Evolutionary conservation across 768 basidiomycete genomes (phyloP), one percentile per base, ranked within the genome.

Genomic region (Tephrocybe sp.): DNA sequence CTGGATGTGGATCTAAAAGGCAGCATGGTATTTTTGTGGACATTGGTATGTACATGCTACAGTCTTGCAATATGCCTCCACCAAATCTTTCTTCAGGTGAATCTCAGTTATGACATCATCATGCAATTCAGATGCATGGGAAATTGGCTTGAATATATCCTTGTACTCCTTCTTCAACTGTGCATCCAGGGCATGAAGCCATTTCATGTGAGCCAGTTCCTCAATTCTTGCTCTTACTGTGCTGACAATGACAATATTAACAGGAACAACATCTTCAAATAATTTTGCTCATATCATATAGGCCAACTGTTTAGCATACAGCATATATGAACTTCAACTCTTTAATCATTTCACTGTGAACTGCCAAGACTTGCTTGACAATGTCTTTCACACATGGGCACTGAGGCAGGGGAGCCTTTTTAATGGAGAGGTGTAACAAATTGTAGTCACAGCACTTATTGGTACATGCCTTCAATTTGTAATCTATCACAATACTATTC

Each of bases 71-170:
- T 36, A 36, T 4, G 34, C 34, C 34, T 36, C 34, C 4, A 70
- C 34, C 4, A 14, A 36, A 36, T 36, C 34, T n/a, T 36, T 8
- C 70, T 0, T 65, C 68, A 15, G 32, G 57, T 0, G 72, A 44
- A 41, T 73, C 3, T 71, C 33, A 0, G 73, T 54, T 0, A 73
- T 45, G 1, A 33, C 57, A 3, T 60, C 38, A 2, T 2, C 0
- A 15, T 20, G 26, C 28, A 44, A 17, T 3, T 26, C 17, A 28
- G 12, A 1, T 2, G 17, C 15, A 11, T 44, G 23, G 6, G 25
- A 11, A 3, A 44, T 44, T 2, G 42, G 42, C 25, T 44, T 15
- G 18, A 44, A 44, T 1, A 44, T 25, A 8, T 26, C 24, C 15
- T 26, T 26, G n/a, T 23, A 47, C 23, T 47, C n/a, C 1, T 2